phyloP scores from a whole-genome alignment of 805 yeast genomes.

The Metschnikowia lochheadii region DNA sequence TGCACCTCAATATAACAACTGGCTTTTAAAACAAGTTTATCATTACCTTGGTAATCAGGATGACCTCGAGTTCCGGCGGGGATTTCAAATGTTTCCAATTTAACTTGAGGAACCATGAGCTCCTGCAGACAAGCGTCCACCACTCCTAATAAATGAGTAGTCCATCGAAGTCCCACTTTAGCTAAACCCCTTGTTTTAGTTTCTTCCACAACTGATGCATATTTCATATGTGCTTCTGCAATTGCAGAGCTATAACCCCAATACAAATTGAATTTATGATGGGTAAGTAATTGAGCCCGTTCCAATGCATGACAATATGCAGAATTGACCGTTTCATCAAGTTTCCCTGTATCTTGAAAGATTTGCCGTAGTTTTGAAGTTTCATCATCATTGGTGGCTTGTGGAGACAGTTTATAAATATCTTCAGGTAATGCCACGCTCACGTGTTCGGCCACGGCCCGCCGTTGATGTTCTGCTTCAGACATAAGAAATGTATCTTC shows the following conservation, averaged over 20 bases:
- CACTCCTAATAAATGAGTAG: conserved; percentile 11
- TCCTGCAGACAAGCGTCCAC: conserved; percentile 18
- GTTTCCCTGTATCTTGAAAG: conserved; percentile 32
- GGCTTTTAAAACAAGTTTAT: conserved; percentile 6
- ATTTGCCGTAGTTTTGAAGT: conserved; percentile 11
- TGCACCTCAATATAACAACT: conserved; percentile 9
- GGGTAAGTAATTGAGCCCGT: conserved; percentile 23
- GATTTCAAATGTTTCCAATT: conserved; percentile 20
- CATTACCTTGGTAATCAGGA: conserved; percentile 21
- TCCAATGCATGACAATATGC: conserved; percentile 32
- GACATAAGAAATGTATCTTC: not conserved
- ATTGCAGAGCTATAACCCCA: conserved; percentile 30
- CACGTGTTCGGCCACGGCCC: not conserved
- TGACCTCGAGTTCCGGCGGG: conserved; percentile 27
- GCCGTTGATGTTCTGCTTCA: not conserved
- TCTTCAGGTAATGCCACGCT: conserved; percentile 1
- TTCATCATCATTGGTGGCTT: conserved; percentile 6
- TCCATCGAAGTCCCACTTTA: conserved; percentile 19
- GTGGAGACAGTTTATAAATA: conserved; percentile 3
- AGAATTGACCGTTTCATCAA: conserved; percentile 21
- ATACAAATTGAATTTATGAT: conserved; percentile 27
- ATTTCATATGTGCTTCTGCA: conserved; percentile 26
- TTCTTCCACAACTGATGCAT: conserved; percentile 22
- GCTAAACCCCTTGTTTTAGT: conserved; percentile 16
- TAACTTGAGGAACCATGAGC: conserved; percentile 24